Conservation (phyloP, 1,139 yeast genomes). For the Magnusiomyces ingens region DNA sequence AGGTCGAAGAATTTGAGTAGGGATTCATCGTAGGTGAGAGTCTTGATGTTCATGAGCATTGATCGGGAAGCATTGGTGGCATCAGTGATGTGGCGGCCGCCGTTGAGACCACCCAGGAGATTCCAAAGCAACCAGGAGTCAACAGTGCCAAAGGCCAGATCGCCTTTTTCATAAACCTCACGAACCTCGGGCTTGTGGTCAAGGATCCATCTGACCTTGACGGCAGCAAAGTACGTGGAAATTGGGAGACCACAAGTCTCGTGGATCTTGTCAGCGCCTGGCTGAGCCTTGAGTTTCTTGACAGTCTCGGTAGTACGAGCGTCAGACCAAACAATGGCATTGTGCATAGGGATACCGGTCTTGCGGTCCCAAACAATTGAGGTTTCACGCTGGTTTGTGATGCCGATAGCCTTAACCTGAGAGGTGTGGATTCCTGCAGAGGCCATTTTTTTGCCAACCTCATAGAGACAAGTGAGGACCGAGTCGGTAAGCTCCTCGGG, state of each 20-base stretch:
- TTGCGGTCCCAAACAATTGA: slow-evolving; percentile 81
- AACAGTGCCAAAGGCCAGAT: slow-evolving; percentile 86
- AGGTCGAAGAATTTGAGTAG: slow-evolving; percentile 74
- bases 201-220: slow-evolving; percentile 83
- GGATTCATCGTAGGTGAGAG: slow-evolving; percentile 68
- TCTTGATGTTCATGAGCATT: slow-evolving; percentile 78
- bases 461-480: slow-evolving; percentile 40
- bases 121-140: slow-evolving; percentile 93
- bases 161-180: slow-evolving; percentile 66
- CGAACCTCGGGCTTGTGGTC: slow-evolving; percentile 69
- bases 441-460: slow-evolving; percentile 31
- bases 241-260: slow-evolving; percentile 78
- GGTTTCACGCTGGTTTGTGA: slow-evolving; percentile 95
- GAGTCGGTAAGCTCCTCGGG: slow-evolving; percentile 79
- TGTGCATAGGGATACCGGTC: slow-evolving; percentile 76
- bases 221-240: slow-evolving; percentile 87
- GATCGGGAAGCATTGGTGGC: slow-evolving; percentile 91
- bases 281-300: slow-evolving; percentile 51
- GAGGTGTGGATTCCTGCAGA: slow-evolving; percentile 27
- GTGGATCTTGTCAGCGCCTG: slow-evolving; percentile 56
- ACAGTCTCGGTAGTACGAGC: slow-evolving; percentile 77
- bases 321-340: slow-evolving; percentile 96
- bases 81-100: slow-evolving; percentile 63
- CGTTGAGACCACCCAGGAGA: slow-evolving; percentile 54
- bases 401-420: slow-evolving; percentile 50